Conservation (phyloP, 495 filamentous ascomycete genomes). For the Penicillium argentinense region DNA sequence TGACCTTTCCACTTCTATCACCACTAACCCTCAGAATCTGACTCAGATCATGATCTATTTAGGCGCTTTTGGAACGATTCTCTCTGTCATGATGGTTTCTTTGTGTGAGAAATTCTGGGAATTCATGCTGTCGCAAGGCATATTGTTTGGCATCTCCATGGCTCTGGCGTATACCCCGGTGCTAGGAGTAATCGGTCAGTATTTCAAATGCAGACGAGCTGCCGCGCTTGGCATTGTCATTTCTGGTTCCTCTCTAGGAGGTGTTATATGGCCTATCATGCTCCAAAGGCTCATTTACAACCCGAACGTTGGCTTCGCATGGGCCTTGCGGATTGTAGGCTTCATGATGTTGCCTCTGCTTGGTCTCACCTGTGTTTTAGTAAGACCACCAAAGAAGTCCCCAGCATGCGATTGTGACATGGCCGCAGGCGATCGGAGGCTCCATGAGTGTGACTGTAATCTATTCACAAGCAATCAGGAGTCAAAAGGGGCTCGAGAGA, state of each 20-base stretch:
- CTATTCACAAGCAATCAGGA: no score
- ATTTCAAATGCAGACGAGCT: slow-evolving; percentile 54
- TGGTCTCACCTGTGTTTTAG: slow-evolving; percentile 44
- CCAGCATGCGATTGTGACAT: no score
- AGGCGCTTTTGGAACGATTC: slow-evolving; percentile 33
- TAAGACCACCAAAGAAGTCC: slow-evolving; percentile 1
- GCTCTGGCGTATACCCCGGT: slow-evolving; percentile 51
- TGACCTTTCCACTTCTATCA: neutral
- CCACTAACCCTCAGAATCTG: neutral
- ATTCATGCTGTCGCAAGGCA: slow-evolving; percentile 60
- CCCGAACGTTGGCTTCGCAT: slow-evolving; percentile 42
- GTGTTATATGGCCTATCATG: slow-evolving; percentile 48
- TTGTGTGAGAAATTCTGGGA: slow-evolving; percentile 60
- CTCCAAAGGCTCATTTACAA: slow-evolving; percentile 38
- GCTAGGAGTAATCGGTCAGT: slow-evolving; percentile 52
- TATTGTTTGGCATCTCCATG: slow-evolving; percentile 53
- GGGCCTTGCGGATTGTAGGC: slow-evolving; percentile 50
- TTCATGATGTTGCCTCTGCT: slow-evolving; percentile 57
- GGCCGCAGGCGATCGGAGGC: no score
- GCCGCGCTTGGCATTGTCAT: slow-evolving; percentile 56
- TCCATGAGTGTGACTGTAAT: no score
- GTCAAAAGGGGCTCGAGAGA: no score
- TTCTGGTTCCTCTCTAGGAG: slow-evolving; percentile 57
- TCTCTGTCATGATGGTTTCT: slow-evolving; percentile 56
- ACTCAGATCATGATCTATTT: slow-evolving; percentile 27